These are phyloP conservation scores for Talaromyces stipitatus DNA, from an alignment of 495 filamentous ascomycete species.

Conservation along the genomic window DNA sequence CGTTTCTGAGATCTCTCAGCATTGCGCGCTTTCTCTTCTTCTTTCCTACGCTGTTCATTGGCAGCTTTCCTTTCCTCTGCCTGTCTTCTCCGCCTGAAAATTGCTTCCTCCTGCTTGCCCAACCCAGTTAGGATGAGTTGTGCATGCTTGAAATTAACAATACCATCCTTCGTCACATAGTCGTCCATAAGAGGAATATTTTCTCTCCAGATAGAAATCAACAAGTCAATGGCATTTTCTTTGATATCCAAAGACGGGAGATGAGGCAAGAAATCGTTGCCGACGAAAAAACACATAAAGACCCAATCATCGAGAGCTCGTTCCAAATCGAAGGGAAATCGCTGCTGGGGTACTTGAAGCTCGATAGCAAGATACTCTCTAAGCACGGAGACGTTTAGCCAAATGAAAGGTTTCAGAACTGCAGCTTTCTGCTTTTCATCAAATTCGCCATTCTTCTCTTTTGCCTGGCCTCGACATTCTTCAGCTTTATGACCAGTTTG, in stretches of 20 bases:
- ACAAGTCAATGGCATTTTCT: slow-evolving; percentile 92
- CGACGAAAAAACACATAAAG: slow-evolving; percentile 99
- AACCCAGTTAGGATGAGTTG: slow-evolving; percentile 85
- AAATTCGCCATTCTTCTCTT: slow-evolving; percentile 77
- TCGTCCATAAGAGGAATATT: slow-evolving; percentile 87
- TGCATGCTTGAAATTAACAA: slow-evolving; percentile 76
- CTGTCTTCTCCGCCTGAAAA: slow-evolving; percentile 79
- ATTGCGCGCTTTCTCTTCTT: slow-evolving; percentile 51
- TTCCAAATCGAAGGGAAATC: slow-evolving; percentile 81
- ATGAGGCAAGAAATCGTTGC: slow-evolving; percentile 98
- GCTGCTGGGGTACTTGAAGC: slow-evolving; percentile 70
- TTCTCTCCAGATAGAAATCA: slow-evolving; percentile 93
- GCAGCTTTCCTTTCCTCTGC: slow-evolving; percentile 75
- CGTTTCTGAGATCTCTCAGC: slow-evolving; percentile 39
- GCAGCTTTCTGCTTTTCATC: slow-evolving; percentile 70
- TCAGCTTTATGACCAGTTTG: slow-evolving; percentile 82
- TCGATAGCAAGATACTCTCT: slow-evolving; percentile 91
- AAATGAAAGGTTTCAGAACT: slow-evolving; percentile 86
- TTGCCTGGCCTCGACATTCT: slow-evolving; percentile 74
- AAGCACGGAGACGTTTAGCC: slow-evolving; percentile 88
- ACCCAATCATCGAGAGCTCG: slow-evolving; percentile 99
- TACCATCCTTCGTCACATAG: slow-evolving; percentile 91
- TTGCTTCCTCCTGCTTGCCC: slow-evolving; percentile 90
- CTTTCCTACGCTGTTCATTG: slow-evolving; percentile 66
- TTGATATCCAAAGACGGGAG: slow-evolving; percentile 93